Percentiles rank a stretch among this genome's conserved stretches.
phyloP scores from a whole-genome alignment of 768 basidiomycete genomes.

The Aureoboletus auriporus region DNA sequence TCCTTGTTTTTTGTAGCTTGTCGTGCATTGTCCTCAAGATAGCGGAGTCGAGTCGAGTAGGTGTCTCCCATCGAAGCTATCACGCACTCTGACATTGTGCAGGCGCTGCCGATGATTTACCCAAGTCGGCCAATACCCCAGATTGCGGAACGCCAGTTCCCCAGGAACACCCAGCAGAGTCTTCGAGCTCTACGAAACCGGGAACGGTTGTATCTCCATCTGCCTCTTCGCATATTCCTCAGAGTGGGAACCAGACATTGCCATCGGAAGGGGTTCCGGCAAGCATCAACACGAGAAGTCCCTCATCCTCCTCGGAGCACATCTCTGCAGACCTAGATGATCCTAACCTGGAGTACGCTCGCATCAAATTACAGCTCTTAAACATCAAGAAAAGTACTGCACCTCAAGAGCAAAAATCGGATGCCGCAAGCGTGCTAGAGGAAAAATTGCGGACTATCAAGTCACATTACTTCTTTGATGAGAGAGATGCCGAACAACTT shows the following conservation, averaged over 20 bases:
- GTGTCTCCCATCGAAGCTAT: constrained; percentile 3
- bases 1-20: constrained; percentile 44
- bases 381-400: constrained; percentile 37
- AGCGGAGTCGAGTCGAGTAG: constrained; percentile 47
- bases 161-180: background rate
- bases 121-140: constrained; percentile 2
- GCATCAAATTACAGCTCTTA: constrained; percentile 54
- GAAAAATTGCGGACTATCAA: constrained; percentile 44
- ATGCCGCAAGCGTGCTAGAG: constrained; percentile 37
- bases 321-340: constrained; percentile 44
- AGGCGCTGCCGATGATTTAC: constrained; percentile 12
- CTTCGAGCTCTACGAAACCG: constrained; percentile 22
- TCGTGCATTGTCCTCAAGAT: constrained; percentile 51
- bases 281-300: constrained; percentile 1
- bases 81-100: constrained; percentile 1
- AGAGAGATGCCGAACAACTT: constrained; percentile 55
- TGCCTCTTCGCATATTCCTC: constrained; percentile 23
- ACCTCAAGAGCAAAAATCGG: constrained; percentile 22
- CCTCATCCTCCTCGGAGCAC: constrained; percentile 22
- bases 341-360: constrained; percentile 59
- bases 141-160: constrained; percentile 2
- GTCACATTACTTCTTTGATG: constrained; percentile 68
- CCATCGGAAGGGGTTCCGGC: constrained; percentile 6
- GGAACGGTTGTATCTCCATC: constrained; percentile 37
- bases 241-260: background rate